Base-by-base conservation (phyloP, 495 filamentous ascomycete species). In the Sordaria brevicollis region DNA sequence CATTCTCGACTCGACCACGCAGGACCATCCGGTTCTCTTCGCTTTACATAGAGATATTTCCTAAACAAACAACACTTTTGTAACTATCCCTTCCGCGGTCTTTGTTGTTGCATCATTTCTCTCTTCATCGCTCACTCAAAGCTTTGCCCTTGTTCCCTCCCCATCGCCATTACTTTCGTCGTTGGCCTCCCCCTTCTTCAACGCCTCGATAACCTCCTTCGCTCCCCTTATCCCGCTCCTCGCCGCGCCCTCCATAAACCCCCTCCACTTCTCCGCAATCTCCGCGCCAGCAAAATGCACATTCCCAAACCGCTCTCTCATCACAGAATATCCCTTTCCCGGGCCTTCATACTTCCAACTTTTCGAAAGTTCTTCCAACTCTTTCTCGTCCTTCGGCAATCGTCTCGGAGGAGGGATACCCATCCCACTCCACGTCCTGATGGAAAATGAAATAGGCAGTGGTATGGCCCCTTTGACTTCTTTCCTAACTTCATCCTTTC, bases 201-300 rank as follows among this genome's bases (percentile, higher is more conserved):
- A 71, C 33, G 11, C 41, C 35, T 49, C 29, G 15, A 77, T 65
- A 17, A 82, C 79, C 69, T 86, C 83, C 19, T 67, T 70, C 5
- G 78, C 83, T 2, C 74, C 83, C 67, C 77, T 76, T 34, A 79
- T 67, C 0, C 82, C 83, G 37, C 71, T 75, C 13, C 77, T 43
- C 8, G 84, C 68, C 3, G 84, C 84, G 0, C 84, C 84, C 70
- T 85, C 83, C 83, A 86, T 85, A 70, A 83, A 84, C 19, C 84
- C 84, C 69, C 76, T 79, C 83, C 83, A 85, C 21, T 77, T 76
- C 10, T 35, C 70, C 3, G 81, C 74, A 33, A 77, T 83, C 74
- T 86, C 84, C 4, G 81, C 82, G 2, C 83, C 84, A 0, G 77
- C 80, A 75, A 86, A 86, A 70, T 86, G 84, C 17, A 84, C n/a